Conservation (phyloP, 352 stramenopile genomes). For the Pythium brassicae region DNA sequence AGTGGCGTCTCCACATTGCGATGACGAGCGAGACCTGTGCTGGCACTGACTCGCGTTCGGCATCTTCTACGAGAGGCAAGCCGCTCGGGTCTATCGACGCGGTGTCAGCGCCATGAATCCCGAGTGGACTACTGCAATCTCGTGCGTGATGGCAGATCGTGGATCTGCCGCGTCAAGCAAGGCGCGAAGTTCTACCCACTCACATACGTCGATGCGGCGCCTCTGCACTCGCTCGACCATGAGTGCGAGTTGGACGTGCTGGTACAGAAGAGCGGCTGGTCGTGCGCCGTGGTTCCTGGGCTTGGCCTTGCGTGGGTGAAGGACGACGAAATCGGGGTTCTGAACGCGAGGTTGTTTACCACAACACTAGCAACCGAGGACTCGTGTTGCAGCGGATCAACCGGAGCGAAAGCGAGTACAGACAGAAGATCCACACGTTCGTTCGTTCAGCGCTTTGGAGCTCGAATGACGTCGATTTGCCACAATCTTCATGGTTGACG, state of each 20-base stretch:
- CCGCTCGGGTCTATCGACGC: not conserved
- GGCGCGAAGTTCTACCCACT: constrained; percentile 3
- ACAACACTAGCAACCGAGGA: too few species aligned
- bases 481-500: not conserved
- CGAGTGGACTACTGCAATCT: not conserved
- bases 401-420: too few species aligned
- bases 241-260: constrained; percentile 3
- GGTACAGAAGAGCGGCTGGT: constrained; percentile 1
- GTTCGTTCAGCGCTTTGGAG: constrained; percentile 3
- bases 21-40: constrained; percentile 2
- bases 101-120: not conserved
- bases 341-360: not conserved
- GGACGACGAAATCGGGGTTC: not conserved
- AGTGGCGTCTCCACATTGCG: too few species aligned
- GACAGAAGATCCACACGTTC: not conserved
- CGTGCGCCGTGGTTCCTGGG: constrained; percentile 1
- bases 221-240: not conserved
- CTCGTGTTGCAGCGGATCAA: not conserved
- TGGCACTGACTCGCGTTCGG: constrained; percentile 13
- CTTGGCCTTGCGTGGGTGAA: not conserved
- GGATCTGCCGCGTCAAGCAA: not conserved
- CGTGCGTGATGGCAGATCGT: not conserved
- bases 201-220: not conserved
- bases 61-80: constrained; percentile 5
- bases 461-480: not conserved